Base-by-base conservation (phyloP, 768 basidiomycete species). In the Kwoniella sp. region DNA sequence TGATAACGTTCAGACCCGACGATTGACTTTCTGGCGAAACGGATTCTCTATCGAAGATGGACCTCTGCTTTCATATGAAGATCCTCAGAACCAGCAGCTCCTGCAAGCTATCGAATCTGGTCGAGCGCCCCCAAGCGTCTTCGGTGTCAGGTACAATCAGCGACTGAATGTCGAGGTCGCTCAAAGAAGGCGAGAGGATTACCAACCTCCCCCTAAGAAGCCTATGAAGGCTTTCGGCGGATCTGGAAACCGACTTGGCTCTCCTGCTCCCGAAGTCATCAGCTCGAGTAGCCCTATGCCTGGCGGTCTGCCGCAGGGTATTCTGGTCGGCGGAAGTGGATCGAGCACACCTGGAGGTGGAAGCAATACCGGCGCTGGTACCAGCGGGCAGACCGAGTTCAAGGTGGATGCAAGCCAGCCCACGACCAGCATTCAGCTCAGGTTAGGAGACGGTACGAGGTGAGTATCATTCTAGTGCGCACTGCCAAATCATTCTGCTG, bases 1-100 rank as follows among this genome's bases (percentile, higher is more conserved):
- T 63, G 84, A 85, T 61, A 85, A 87, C 55, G 83, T 85, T 2
- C 88, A 83, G 0, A 85, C 87, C 52, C 87, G 95, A 9, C 84
- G 85, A 59, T 82, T 98, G 47, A 93, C 89, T 0, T 90, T 98
- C 81, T 98, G 95, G 95, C 85, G 87, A 44, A 85, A 97, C 64
- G 96, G 96, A 0, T 97, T 96, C 80, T 88, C 88, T 51, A 85
- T 98, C 49, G 91, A 96, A 73, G 91, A 92, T 66, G 91, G 92
- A 5, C 87, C 88, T 29, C 82, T 98, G 58, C 85, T 90, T 85
- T 83, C 85, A 22, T 96, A 96, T 76, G 88, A 90, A 60, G 87
- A 93, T 65, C 90, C 91, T 0, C 83, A 82, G 19, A 87, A 92
- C 67, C 83, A 85, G 46, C 83, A 84, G 57, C 80, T 92, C 12